Conservation (phyloP, 441 rosid genomes). For the Cnidoscolus chayamansa region DNA sequence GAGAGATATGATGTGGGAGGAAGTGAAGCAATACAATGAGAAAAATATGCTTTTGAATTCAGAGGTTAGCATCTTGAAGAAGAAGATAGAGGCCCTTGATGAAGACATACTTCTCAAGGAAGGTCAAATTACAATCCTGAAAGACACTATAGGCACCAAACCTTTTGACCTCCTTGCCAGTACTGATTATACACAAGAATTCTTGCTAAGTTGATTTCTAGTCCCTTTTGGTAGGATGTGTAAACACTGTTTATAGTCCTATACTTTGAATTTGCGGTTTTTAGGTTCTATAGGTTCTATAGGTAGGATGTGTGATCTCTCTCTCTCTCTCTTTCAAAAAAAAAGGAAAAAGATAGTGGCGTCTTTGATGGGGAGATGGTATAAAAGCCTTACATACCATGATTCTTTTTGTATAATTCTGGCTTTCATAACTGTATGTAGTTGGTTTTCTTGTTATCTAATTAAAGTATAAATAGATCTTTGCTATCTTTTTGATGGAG, state of each 20-base stretch:
- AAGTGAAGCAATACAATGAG: conserved; percentile 71
- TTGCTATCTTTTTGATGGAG: neutral
- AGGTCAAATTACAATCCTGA: conserved; percentile 89
- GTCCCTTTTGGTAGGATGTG: conserved; percentile 15
- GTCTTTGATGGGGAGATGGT: conserved; percentile 2
- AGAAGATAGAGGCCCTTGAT: conserved; percentile 66
- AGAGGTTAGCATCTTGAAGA: conserved; percentile 60
- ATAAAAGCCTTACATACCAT: conserved; percentile 13
- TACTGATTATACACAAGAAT: conserved; percentile 44
- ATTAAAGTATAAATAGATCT: neutral
- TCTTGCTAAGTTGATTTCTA: conserved; percentile 38
- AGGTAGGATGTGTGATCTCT: too few relatives aligned
- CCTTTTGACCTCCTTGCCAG: conserved; percentile 58
- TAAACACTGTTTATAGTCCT: conserved; percentile 33
- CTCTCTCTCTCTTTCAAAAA: neutral
- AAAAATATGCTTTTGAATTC: conserved; percentile 77
- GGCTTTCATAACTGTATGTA: conserved; percentile 25
- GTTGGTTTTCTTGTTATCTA: conserved; percentile 14
- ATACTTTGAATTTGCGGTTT: conserved; percentile 2
- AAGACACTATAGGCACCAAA: conserved; percentile 60
- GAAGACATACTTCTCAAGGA: conserved; percentile 83
- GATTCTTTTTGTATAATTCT: conserved; percentile 22
- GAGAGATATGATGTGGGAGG: conserved; percentile 85
- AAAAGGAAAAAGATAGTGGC: neutral
- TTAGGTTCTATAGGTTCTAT: neutral